Percentiles rank a stretch among this genome's conserved stretches.
These are phyloP conservation scores for Chrysosporium queenslandicum DNA, from an alignment of 2,329 filamentous ascomycete species.

Conservation along the genomic window DNA sequence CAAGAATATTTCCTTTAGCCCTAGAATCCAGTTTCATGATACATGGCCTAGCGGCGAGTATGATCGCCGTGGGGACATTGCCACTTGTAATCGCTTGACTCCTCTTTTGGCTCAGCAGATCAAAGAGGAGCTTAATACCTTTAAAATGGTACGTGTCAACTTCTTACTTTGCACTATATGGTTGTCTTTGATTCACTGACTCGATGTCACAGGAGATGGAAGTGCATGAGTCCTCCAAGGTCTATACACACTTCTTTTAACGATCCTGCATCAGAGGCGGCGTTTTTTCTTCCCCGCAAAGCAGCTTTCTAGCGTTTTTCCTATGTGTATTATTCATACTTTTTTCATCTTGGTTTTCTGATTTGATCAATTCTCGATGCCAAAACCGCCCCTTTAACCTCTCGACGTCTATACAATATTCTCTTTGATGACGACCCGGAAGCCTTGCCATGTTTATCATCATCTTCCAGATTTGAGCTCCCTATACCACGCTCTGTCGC, in stretches of 20 bases:
- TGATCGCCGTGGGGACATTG: conserved; percentile 88
- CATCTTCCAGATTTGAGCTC: background rate
- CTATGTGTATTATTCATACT: conserved; percentile 12
- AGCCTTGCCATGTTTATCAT: background rate
- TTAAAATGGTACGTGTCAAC: conserved; percentile 75
- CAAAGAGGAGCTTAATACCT: conserved; percentile 97
- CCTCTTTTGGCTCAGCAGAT: conserved; percentile 97
- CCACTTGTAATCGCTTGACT: conserved; percentile 93
- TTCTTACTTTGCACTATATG: background rate
- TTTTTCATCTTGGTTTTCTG: background rate
- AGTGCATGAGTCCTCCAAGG: conserved; percentile 96
- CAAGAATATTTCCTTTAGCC: conserved; percentile 66
- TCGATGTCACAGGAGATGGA: conserved; percentile 75
- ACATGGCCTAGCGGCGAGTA: conserved; percentile 95
- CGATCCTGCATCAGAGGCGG: conserved; percentile 16
- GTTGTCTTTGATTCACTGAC: conserved; percentile 13
- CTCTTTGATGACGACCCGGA: conserved; percentile 1
- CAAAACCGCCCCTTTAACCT: background rate
- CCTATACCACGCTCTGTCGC: background rate
- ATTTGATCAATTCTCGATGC: background rate
- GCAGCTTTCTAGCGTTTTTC: conserved; percentile 5
- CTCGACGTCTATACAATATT: background rate
- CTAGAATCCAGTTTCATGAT: conserved; percentile 87
- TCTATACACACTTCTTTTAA: conserved; percentile 99
- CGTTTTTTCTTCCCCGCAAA: conserved; percentile 13